Conservation (phyloP, 352 stramenopile genomes). For the Phytophthora podocarpi region DNA sequence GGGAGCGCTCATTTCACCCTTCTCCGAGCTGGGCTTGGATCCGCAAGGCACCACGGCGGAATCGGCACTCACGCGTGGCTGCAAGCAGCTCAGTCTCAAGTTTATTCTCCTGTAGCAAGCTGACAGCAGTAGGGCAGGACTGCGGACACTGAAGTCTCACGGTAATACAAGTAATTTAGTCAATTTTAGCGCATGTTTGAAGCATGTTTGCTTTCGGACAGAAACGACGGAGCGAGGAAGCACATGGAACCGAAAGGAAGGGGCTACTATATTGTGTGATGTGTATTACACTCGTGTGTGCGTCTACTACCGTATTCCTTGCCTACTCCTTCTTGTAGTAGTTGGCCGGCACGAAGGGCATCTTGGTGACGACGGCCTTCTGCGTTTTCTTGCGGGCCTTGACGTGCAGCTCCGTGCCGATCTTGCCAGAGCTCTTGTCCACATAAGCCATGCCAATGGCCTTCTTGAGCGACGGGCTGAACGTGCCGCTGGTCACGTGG, state of each 20-base stretch:
- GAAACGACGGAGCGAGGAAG: neutral
- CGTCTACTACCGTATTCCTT: too few relatives aligned
- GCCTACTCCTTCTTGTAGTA: constrained; percentile 94
- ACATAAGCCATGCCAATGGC: constrained; percentile 99
- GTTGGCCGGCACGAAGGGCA: constrained; percentile 96
- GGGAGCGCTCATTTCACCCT: constrained; percentile 56
- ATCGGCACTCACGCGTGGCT: constrained; percentile 40
- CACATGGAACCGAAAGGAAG: neutral
- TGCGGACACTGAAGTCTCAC: neutral
- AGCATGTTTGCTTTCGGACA: too few relatives aligned
- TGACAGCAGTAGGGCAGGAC: neutral
- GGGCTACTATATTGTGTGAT: neutral
- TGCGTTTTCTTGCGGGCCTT: constrained; percentile 97
- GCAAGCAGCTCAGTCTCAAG: constrained; percentile 76
- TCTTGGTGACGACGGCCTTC: constrained; percentile 94
- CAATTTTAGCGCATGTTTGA: neutral
- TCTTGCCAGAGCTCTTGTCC: constrained; percentile 89
- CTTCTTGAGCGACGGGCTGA: constrained; percentile 95
- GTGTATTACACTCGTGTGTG: neutral
- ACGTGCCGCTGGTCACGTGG: constrained; percentile 96
- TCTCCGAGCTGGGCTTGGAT: constrained; percentile 63
- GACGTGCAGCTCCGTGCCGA: constrained; percentile 93
- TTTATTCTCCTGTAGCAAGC: constrained; percentile 62
- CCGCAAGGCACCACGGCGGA: constrained; percentile 44
- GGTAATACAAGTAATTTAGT: constrained; percentile 15